Base-by-base conservation (phyloP, 352 stramenopile species). In the Poterioochromonas sp. region DNA sequence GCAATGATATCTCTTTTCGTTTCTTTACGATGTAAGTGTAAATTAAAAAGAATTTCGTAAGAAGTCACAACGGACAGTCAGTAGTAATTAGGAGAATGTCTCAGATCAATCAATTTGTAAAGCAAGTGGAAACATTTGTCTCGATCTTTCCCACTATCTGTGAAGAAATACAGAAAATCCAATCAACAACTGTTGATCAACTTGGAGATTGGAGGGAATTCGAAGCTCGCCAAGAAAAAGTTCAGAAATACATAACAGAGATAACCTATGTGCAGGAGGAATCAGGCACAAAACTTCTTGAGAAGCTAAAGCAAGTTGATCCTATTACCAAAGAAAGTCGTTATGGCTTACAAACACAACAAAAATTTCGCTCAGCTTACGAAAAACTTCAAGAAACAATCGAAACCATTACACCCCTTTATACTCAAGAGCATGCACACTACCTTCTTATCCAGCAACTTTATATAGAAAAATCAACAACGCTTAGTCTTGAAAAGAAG, bases 271-370 rank as follows among this genome's bases (percentile, higher is more conserved):
- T 29, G 26, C 58, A 29, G 12, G 12, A 12, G 8, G 5, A 5
- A 68, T 40, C 29, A 11, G 26, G 58, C 29, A 26, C 5, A 26
- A 68, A 68, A 35, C 34, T 68, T 32, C 26, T 29, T 29, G 26
- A 37, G 34, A 68, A 68, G 26, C 12, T 68, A 18, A 39, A 39
- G 5, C 58, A 68, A 68, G 29, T 68, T 68, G 58, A 68, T 68
- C 58, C 58, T 39, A 39, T 68, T 68, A 68, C 12, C 12, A 26
- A 26, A 29, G 12, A 32, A 68, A 68, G 26, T 8, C 58, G 58
- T 35, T 68, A 68, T 68, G 58, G 58, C 12, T 11, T 26, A 68
- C 12, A 12, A 68, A 18, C 58, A 40, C 5, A 68, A 39, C 58
- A 68, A 68, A 68, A 68, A 12, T 68, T 37, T 8, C 58, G 5